Evolutionary conservation across 495 filamentous ascomycete genomes (phyloP).

Genomic region (Aspergillus coremiiformis): DNA sequence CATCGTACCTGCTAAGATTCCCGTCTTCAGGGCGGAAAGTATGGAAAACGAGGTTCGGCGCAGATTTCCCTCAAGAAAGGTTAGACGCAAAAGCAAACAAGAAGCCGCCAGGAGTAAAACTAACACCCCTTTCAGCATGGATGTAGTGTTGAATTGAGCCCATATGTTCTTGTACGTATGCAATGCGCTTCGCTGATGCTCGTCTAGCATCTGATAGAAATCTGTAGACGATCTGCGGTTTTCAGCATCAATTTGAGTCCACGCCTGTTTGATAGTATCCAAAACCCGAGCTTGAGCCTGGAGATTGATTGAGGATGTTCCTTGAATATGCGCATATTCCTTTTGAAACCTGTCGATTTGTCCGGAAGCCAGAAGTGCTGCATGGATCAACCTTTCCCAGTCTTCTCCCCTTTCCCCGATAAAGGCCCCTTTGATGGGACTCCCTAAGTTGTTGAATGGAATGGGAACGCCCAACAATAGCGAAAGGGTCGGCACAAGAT

Average conservation of each 20-base stretch:
- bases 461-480: constrained; percentile 85
- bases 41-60: not conserved
- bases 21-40: not conserved
- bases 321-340: constrained; percentile 54
- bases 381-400: constrained; percentile 65
- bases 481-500: constrained; percentile 86
- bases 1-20: not conserved
- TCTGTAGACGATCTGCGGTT: not conserved
- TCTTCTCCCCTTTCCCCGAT: constrained; percentile 56
- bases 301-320: too few relatives aligned
- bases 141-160: not conserved
- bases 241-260: constrained; percentile 6
- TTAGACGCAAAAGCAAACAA: not conserved
- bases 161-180: not conserved
- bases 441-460: constrained; percentile 92
- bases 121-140: constrained; percentile 2
- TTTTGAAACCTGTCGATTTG: constrained; percentile 86
- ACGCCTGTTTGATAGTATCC: constrained; percentile 42
- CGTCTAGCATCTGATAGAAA: not conserved
- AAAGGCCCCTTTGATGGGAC: constrained; percentile 92
- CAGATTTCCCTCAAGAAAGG: not conserved
- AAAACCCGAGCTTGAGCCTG: too few relatives aligned
- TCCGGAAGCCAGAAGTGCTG: constrained; percentile 70
- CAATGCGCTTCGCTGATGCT: constrained; percentile 1
- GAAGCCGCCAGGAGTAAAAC: not conserved